These are phyloP conservation scores for Pneumocystis jirovecii DNA, from an alignment of 1,139 yeast genomes.

Conservation along the genomic window DNA sequence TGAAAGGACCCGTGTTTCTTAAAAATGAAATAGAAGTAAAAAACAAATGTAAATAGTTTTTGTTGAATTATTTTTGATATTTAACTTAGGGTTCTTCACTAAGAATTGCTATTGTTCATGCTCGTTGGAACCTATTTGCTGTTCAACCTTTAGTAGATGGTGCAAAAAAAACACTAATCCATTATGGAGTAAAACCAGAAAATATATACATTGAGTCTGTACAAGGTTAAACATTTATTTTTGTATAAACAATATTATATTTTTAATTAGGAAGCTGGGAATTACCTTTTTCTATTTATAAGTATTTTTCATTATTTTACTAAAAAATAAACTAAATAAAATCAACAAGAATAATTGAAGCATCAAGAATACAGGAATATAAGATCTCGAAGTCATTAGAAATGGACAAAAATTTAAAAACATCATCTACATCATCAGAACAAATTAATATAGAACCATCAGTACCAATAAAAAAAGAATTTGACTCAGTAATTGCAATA, in stretches of 20 bases:
- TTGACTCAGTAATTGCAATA: constrained; percentile 83
- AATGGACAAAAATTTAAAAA: not conserved
- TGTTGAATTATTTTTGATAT: not conserved
- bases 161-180: constrained; percentile 41
- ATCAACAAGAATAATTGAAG: not conserved
- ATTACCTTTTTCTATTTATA: not conserved
- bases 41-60: not conserved
- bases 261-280: not conserved
- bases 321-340: not conserved
- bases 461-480: constrained; percentile 21
- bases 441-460: not conserved
- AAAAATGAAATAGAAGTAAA: not conserved
- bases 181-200: constrained; percentile 54
- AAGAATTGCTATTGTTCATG: constrained; percentile 32
- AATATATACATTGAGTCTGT: constrained; percentile 71
- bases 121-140: constrained; percentile 78
- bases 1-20: not conserved
- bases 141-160: constrained; percentile 73
- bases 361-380: not conserved
- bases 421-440: not conserved
- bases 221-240: constrained; percentile 67
- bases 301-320: not conserved
- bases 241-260: not conserved
- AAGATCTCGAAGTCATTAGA: not conserved
- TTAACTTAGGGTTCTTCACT: not conserved